Conservation (phyloP, 305 asterid genomes). For the Fraxinus ornus region DNA sequence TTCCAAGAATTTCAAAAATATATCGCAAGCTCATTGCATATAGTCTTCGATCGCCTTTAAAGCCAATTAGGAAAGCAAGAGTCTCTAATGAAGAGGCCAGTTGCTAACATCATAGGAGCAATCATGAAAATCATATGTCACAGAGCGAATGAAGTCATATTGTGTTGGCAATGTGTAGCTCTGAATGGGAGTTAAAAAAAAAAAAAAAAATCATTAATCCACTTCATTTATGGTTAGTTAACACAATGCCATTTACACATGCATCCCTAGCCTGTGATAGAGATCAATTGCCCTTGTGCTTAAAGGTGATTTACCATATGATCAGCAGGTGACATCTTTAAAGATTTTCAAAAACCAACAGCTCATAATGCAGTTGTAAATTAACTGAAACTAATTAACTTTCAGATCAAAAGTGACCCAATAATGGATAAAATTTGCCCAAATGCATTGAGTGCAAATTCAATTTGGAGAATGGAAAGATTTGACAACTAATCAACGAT, state of each 20-base stretch:
- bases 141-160: not conserved
- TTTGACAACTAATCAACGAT: constrained; percentile 13
- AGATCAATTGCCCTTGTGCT: constrained; percentile 3
- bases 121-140: not conserved
- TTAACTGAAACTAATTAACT: not conserved
- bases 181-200: not conserved
- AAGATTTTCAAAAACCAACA: not conserved
- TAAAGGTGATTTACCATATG: constrained; percentile 4
- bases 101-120: constrained; percentile 4
- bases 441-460: constrained; percentile 11
- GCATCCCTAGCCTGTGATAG: not conserved
- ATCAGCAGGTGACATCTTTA: not conserved
- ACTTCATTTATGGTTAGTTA: not conserved
- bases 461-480: not conserved
- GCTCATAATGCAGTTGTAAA: constrained; percentile 1
- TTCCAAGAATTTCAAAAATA: constrained; percentile 1
- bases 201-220: not conserved
- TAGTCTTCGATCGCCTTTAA: not conserved
- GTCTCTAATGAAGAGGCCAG: not conserved
- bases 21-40: not conserved
- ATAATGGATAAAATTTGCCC: not conserved
- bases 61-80: constrained; percentile 7
- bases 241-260: not conserved
- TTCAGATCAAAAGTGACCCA: constrained; percentile 1
- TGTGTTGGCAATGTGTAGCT: not conserved